Evolutionary conservation across 2,329 filamentous ascomycete species (phyloP), one percentile per base, ranked within the genome.

Genomic region (Berkeleyomyces basicola): DNA sequence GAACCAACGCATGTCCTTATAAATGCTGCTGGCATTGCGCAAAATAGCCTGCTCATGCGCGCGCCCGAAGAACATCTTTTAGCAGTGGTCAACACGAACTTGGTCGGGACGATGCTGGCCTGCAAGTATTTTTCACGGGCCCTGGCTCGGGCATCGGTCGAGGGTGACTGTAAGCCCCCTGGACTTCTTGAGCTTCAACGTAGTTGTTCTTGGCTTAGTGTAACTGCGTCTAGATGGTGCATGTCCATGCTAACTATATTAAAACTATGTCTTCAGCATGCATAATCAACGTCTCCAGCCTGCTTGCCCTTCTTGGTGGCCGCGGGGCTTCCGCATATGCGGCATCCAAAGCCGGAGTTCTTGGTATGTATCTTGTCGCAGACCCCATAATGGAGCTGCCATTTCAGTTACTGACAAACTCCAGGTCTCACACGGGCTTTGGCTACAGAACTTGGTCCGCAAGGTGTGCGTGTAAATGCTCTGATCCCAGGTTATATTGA

Each of bases 401-500:
- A 33, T 33, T 5, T n/a, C 11, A 14, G 10, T 3, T 53, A 43
- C 62, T 61, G 37, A 59, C 36, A n/a, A 40, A 11, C 16, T 33
- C 23, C 44, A 87, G 86, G 81, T 65, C 79, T 90, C 68, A 90
- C 85, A 31, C 79, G 84, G 64, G 81, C 84, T 62, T 75, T 89
- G 2, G 83, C 83, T 49, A 77, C 74, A 59, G 84, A 90, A 73
- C 72, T 85, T 68, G 81, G 80, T 60, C 73, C 76, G 65, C 75
- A 77, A 58, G 79, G 80, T 58, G 79, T 95, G 64, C 79, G 90
- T 39, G 86, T 88, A 57, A 95, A 95, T 74, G 85, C 85, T 37
- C 82, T 95, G 66, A 75, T 92, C 49, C 90, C 90, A 0, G 90
- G 90, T 5, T 95, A 92, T 75, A 85, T 95, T 67, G 78, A 87